Percentiles rank a stretch among this genome's conserved stretches.
phyloP scores from a whole-genome alignment of 805 yeast genomes.

The Tetrapisispora fleetii region DNA sequence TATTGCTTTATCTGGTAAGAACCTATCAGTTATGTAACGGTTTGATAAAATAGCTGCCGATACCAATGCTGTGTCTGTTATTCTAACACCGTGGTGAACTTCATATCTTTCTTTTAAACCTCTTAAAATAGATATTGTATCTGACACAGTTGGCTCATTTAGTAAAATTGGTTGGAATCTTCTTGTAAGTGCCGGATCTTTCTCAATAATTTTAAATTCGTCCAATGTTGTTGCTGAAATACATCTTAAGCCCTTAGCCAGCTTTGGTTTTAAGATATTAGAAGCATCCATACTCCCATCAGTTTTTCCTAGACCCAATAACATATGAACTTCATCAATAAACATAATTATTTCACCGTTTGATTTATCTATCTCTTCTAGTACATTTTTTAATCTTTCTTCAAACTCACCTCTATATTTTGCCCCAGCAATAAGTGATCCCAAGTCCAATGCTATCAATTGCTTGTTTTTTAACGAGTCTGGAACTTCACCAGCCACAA shows the following conservation, averaged over 20 bases:
- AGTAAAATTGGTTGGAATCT: slow-evolving; percentile 83
- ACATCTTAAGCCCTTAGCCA: slow-evolving; percentile 90
- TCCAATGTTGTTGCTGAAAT: slow-evolving; percentile 96
- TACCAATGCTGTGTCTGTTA: slow-evolving; percentile 84
- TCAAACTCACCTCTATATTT: slow-evolving; percentile 95
- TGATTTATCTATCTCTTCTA: slow-evolving; percentile 75
- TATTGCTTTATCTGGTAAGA: slow-evolving; percentile 91
- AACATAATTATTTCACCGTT: slow-evolving; percentile 70
- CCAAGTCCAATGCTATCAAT: slow-evolving; percentile 76
- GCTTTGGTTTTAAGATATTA: slow-evolving; percentile 81
- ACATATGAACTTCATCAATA: slow-evolving; percentile 83
- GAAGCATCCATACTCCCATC: slow-evolving; percentile 97
- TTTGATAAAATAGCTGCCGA: slow-evolving; percentile 87
- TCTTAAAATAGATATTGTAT: slow-evolving; percentile 82
- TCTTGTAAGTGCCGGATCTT: slow-evolving; percentile 92
- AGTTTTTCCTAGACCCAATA: slow-evolving; percentile 83
- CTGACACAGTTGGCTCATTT: slow-evolving; percentile 82
- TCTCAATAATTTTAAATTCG: slow-evolving; percentile 90
- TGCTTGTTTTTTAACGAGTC: slow-evolving; percentile 83
- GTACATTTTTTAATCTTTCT: slow-evolving; percentile 69
- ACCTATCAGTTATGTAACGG: slow-evolving; percentile 84
- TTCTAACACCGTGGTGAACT: slow-evolving; percentile 95
- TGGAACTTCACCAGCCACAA: slow-evolving; percentile 86
- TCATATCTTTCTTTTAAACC: slow-evolving; percentile 92
- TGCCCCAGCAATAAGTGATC: slow-evolving; percentile 87